Evolutionary conservation across 306 rosid genomes (phyloP).

Genomic region (Cicer judaicum): DNA sequence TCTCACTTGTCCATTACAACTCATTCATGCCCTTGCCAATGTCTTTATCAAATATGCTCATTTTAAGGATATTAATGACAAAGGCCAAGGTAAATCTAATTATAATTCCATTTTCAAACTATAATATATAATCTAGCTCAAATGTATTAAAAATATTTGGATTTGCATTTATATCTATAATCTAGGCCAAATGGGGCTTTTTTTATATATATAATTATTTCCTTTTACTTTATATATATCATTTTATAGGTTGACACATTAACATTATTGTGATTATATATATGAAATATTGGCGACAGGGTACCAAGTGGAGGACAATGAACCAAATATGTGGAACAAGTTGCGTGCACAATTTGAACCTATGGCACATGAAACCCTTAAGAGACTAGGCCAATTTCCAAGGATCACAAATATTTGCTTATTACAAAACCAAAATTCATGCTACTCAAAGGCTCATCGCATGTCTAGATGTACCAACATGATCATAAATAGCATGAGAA

Average conservation of each 20-base stretch:
- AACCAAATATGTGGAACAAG: background rate
- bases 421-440: background rate
- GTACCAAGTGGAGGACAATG: background rate
- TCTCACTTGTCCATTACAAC: accelerated
- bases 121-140: background rate
- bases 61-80: slow-evolving; percentile 7
- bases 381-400: background rate
- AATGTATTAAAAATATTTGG: background rate
- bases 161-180: background rate
- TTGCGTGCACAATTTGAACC: background rate
- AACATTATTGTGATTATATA: no score
- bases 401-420: background rate
- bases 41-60: slow-evolving; percentile 33
- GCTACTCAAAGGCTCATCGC: background rate
- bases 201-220: background rate
- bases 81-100: slow-evolving; percentile 1
- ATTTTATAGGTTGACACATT: no score
- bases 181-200: no score
- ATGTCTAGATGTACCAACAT: background rate
- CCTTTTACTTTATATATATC: background rate
- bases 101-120: background rate
- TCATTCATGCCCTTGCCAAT: background rate
- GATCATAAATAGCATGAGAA: background rate
- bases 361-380: background rate
- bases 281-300: slow-evolving; percentile 5